Percentiles rank a stretch among this genome's conserved stretches.
phyloP scores from a whole-genome alignment of 306 rosid genomes.

The Alnus rubra region DNA sequence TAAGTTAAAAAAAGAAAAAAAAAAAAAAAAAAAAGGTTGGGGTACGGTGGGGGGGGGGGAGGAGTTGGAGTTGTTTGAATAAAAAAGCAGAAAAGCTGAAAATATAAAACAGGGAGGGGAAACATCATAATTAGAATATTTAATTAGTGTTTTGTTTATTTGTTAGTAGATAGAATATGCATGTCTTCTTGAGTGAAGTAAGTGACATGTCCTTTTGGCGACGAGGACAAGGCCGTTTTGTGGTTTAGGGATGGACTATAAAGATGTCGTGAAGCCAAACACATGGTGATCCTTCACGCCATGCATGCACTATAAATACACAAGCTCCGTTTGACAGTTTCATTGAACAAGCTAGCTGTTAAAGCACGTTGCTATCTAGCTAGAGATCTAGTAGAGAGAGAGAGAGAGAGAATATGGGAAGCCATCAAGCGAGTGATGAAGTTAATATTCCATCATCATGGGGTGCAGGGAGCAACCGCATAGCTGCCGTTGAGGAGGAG shows the following conservation, averaged over 20 bases:
- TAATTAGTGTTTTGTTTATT: too few species aligned
- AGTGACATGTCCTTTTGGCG: not conserved
- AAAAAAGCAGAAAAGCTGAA: too few species aligned
- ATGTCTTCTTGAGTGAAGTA: not conserved
- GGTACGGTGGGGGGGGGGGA: too few species aligned
- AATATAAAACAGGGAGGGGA: too few species aligned
- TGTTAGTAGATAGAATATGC: too few species aligned
- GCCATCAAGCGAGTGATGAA: not conserved
- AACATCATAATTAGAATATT: too few species aligned
- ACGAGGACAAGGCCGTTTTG: not conserved
- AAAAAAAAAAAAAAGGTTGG: too few species aligned
- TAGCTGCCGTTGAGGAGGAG: constrained; percentile 31
- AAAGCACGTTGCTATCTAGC: not conserved
- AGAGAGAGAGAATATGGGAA: constrained; percentile 22
- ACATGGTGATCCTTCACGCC: not conserved
- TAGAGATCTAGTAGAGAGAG: too few species aligned
- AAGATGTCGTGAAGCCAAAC: too few species aligned
- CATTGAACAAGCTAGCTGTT: not conserved
- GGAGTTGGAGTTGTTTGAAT: too few species aligned
- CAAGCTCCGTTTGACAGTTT: not conserved
- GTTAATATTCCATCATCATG: not conserved
- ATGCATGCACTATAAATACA: not conserved
- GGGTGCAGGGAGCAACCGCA: constrained; percentile 38
- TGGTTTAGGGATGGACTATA: not conserved
- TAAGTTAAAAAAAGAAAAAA: too few species aligned